Conservation (phyloP, 2,329 filamentous ascomycete genomes). For the Pyrenochaeta sp. region DNA sequence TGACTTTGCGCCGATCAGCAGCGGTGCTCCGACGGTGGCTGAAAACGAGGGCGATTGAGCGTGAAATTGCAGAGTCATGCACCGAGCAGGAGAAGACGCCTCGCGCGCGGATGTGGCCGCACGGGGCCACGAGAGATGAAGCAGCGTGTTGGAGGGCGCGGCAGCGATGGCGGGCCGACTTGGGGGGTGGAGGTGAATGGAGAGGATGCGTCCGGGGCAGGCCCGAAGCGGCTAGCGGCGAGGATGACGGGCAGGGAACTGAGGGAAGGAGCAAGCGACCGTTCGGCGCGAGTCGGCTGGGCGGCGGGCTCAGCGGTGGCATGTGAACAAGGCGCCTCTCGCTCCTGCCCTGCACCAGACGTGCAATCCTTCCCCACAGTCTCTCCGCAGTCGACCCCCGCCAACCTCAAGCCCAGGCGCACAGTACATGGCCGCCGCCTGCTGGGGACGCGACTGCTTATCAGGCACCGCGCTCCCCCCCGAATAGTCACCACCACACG, state of each 20-base stretch:
- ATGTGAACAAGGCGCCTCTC: slow-evolving; percentile 8
- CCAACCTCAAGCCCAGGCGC: slow-evolving; percentile 6
- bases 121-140: too few species aligned
- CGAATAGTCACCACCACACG: slow-evolving; percentile 1
- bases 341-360: neutral
- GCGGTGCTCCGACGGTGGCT: too few species aligned
- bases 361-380: neutral
- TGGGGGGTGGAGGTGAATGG: too few species aligned
- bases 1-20: too few species aligned
- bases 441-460: slow-evolving; percentile 21
- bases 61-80: too few species aligned
- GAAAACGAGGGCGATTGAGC: too few species aligned
- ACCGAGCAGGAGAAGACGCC: too few species aligned
- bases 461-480: slow-evolving; percentile 12
- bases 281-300: slow-evolving; percentile 8
- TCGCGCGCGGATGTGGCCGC: too few species aligned
- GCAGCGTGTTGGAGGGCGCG: too few species aligned
- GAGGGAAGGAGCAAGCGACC: slow-evolving; percentile 10
- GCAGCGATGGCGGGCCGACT: too few species aligned
- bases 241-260: neutral
- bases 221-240: too few species aligned
- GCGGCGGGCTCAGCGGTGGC: neutral
- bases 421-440: slow-evolving; percentile 9
- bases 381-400: neutral
- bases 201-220: too few species aligned